Evolutionary conservation across 768 basidiomycete genomes (phyloP), one percentile per base, ranked within the genome.

Genomic region (Russula sp.): DNA sequence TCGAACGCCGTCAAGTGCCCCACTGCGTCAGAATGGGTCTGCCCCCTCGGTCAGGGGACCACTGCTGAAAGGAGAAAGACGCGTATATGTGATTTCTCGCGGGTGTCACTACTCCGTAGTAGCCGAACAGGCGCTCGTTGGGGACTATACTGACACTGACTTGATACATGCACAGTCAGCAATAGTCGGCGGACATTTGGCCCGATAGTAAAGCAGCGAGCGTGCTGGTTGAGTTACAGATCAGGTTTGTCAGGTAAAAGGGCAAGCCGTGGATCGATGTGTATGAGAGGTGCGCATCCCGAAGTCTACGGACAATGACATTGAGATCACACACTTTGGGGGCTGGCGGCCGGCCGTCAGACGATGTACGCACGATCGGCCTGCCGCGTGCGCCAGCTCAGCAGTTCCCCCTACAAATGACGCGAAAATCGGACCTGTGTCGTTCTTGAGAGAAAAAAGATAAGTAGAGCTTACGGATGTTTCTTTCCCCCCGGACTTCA

Each of bases 301-400:
- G 66, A 66, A 42, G 59, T 66, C 57, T 51, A 60, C 66, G 66
- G 66, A 66, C 54, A 50, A 66, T 66, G 66, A 66, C 66, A 49
- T 59, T 64, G 53, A 45, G 20, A 51, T 59, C 49, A 60, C 58
- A 35, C 54, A 39, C 55, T 51, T 51, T 31, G 48, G 61, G 42
- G 55, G 63, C 47, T 58, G 63, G 63, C 40, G 53, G 22, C 27
- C 27, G 27, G 27, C 27, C n/a, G 58, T 62, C 61, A 62, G 61
- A 48, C 48, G 53, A 64, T 64, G 45, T 56, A 40, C 61, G 42
- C 59, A 59, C 49, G 42, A 64, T 60, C 63, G 58, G 55, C 54
- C 53, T 31, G 49, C 53, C 63, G 53, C 53, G 39, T 60, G 63
- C 56, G 34, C 58, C 47, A 64, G 39, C 57, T 54, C 57, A 64